A percentile compares a stretch with the other conserved stretches of the same genome.
Conservation (phyloP, 2,329 filamentous ascomycete genomes). For the Coleophoma crateriformis region DNA sequence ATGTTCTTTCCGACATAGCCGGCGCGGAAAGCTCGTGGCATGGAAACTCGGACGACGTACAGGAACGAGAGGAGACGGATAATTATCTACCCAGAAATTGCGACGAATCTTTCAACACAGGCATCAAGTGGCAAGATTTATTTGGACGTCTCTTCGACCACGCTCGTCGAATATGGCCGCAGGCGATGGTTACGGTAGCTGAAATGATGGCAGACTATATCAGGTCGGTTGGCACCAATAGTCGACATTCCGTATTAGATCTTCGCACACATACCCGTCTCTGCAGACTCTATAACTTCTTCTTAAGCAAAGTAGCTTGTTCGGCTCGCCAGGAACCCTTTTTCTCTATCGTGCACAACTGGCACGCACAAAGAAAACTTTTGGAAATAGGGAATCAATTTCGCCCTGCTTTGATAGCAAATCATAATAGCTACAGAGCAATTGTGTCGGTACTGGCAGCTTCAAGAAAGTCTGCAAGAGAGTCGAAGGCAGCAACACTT, state of each 20-base stretch:
- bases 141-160: slow-evolving; percentile 17
- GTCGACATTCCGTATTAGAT: slow-evolving; percentile 3
- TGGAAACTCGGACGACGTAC: too few relatives aligned
- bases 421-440: slow-evolving; percentile 44
- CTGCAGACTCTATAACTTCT: slow-evolving; percentile 34
- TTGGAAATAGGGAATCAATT: slow-evolving; percentile 45
- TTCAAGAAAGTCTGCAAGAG: slow-evolving; percentile 44
- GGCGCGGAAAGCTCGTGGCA: too few relatives aligned
- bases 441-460: slow-evolving; percentile 49
- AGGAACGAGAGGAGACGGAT: too few relatives aligned
- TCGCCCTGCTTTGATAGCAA: slow-evolving; percentile 43
- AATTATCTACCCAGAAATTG: too few relatives aligned
- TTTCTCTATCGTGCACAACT: slow-evolving; percentile 40
- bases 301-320: slow-evolving; percentile 31
- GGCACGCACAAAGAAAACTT: slow-evolving; percentile 51
- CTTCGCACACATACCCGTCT: slow-evolving; percentile 7
- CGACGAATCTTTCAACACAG: too few relatives aligned
- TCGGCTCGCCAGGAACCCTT: slow-evolving; percentile 29
- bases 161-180: slow-evolving; percentile 19
- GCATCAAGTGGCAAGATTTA: too few relatives aligned
- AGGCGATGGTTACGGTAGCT: slow-evolving; percentile 18
- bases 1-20: too few relatives aligned
- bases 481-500: slow-evolving; percentile 41
- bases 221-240: slow-evolving; percentile 1
- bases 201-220: slow-evolving; percentile 18